Base-by-base conservation (phyloP, 306 rosid species). In the Fragaria vesca region DNA sequence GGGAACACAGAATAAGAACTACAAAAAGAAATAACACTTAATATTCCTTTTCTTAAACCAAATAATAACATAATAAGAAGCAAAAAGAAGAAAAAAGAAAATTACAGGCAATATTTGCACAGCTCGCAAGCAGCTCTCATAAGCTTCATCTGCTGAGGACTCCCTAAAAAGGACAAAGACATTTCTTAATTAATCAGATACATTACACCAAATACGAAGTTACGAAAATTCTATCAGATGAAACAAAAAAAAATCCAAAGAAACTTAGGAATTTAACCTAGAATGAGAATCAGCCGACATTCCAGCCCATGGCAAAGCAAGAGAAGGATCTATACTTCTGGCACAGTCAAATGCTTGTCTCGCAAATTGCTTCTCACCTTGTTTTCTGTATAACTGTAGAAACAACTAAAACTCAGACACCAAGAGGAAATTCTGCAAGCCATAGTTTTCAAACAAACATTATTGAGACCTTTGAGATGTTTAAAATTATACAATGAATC, bases 241-340 rank as follows among this genome's bases (percentile, higher is more conserved):
- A 72, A 50, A 6, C 20, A 20, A 26, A 76, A 52, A 67, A 45
- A 72, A 5, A 21, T 5, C 50, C 17, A 16, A 40, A 75, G 42
- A 47, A 77, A 78, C 12, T 73, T 45, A 62, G 51, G 48, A 74
- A 75, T 28, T 52, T 81, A 77, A 94, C 98, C 96, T 77, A 26
- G 79, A 34, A 66, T 85, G 77, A 80, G 82, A 88, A 82, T 88
- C 96, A 13, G 93, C 96, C 45, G 98, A 83, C 97, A 94, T 94
- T 92, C 98, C 92, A 55, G 98, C 98, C 98, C 98, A 94, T 30
- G 98, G 97, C 84, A 92, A 79, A 72, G 97, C 90, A 68, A 94
- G 97, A 28, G 91, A 88, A 75, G 98, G 98, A 82, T 94, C 97
- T 70, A 92, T 92, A 81, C 97, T 94, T 81, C 98, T 91, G 61